Conservation (phyloP, 371 early-diverging fungal species). For the Choanephora cucurbitarum region DNA sequence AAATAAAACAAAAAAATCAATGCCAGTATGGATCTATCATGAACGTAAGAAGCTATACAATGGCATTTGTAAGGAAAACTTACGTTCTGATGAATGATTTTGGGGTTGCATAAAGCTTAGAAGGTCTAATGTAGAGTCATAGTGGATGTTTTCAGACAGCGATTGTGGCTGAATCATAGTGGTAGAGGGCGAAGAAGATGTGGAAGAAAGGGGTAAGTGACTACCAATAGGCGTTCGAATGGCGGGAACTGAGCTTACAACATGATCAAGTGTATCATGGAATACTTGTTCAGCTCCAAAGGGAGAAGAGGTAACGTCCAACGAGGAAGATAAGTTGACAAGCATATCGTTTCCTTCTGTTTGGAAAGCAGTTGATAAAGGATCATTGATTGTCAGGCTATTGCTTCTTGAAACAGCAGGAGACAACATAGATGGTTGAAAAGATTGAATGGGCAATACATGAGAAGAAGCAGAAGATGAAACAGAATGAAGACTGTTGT, state of each 20-base stretch:
- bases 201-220: background rate
- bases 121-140: conserved; percentile 3
- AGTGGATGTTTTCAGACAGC: conserved; percentile 3
- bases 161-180: background rate
- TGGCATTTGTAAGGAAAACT: background rate
- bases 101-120: conserved; percentile 9
- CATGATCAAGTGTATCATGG: conserved; percentile 9
- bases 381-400: background rate
- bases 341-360: background rate
- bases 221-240: conserved; percentile 16
- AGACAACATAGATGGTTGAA: background rate
- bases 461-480: background rate
- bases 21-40: conserved; percentile 10
- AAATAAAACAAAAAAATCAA: background rate
- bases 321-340: conserved; percentile 6
- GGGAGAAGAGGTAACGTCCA: conserved; percentile 6
- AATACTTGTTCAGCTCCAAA: conserved; percentile 15
- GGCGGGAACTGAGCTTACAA: conserved; percentile 16
- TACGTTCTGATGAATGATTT: conserved; percentile 3
- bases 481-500: background rate
- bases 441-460: background rate
- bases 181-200: background rate
- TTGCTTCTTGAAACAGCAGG: background rate
- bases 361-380: background rate
- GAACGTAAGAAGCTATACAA: background rate